phyloP scores from a whole-genome alignment of 768 basidiomycete genomes.

The Suillus decipiens region DNA sequence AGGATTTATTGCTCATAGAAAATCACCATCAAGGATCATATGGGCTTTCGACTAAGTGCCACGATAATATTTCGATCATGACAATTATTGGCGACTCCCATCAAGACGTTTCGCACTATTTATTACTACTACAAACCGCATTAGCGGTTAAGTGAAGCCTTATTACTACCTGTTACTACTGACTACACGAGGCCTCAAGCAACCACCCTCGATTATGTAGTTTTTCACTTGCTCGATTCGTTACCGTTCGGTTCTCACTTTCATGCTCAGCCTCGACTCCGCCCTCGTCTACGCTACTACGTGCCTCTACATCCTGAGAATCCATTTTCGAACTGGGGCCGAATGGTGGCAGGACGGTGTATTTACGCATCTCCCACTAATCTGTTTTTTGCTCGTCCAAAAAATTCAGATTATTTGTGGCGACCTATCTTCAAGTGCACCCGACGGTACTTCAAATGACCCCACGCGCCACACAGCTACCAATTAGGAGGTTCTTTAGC shows the following conservation, averaged over 20 bases:
- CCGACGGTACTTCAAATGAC: neutral
- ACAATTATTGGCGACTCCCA: neutral
- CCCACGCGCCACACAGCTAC: neutral
- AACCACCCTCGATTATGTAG: neutral
- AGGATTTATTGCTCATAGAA: neutral
- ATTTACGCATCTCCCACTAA: neutral
- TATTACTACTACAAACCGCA: neutral
- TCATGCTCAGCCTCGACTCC: neutral
- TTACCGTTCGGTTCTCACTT: neutral
- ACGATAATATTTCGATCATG: slow-evolving; percentile 4
- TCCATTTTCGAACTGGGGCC: neutral
- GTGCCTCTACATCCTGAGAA: neutral
- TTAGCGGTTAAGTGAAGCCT: neutral
- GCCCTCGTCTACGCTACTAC: neutral
- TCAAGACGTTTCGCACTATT: neutral
- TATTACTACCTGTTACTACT: neutral
- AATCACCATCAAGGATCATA: neutral
- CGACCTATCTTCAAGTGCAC: neutral
- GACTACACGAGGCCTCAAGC: neutral
- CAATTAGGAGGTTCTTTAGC: neutral
- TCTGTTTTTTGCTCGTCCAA: neutral
- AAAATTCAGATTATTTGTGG: neutral
- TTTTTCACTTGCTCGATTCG: neutral
- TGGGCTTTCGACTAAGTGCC: neutral
- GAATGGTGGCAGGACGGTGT: neutral